A percentile compares a stretch with the other conserved stretches of the same genome.
These are phyloP conservation scores for Metschnikowia vanudenii DNA, from an alignment of 805 yeast species.

Conservation along the genomic window DNA sequence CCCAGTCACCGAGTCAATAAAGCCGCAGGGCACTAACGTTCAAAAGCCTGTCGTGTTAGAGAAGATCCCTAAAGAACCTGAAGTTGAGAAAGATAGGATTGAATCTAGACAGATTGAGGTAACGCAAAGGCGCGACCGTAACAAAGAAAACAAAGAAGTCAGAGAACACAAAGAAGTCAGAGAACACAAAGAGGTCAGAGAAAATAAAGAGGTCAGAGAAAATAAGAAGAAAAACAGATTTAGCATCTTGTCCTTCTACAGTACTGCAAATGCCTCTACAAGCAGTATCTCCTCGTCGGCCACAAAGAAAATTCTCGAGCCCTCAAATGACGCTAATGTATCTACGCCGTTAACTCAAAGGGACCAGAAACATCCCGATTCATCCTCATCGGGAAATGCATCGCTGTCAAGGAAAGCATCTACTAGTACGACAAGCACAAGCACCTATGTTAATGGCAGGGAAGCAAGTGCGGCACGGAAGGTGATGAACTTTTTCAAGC, in stretches of 20 bases:
- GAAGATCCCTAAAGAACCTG: neutral
- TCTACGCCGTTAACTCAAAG: slow-evolving; percentile 8
- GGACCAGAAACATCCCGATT: slow-evolving; percentile 26
- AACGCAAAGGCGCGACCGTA: slow-evolving; percentile 6
- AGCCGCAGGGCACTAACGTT: neutral
- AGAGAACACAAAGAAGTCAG: slow-evolving; percentile 28
- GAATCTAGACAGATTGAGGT: slow-evolving; percentile 7
- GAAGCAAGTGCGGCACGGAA: slow-evolving; percentile 70
- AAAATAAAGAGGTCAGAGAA: slow-evolving; percentile 20
- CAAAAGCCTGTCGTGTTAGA: neutral
- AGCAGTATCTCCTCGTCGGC: slow-evolving; percentile 13
- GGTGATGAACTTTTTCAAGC: slow-evolving; percentile 23
- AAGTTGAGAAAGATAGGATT: slow-evolving; percentile 1
- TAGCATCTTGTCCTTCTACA: slow-evolving; percentile 44
- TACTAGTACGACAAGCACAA: slow-evolving; percentile 17
- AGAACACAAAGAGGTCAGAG: slow-evolving; percentile 16
- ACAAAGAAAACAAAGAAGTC: slow-evolving; percentile 24
- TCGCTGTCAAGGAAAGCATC: slow-evolving; percentile 10
- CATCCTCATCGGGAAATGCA: slow-evolving; percentile 27
- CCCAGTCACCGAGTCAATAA: slow-evolving; percentile 13
- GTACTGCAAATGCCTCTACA: slow-evolving; percentile 29
- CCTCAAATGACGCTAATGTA: slow-evolving; percentile 13
- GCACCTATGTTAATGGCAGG: slow-evolving; percentile 37
- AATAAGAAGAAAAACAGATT: slow-evolving; percentile 41
- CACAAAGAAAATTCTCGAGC: slow-evolving; percentile 30